Conservation (phyloP, 1,284 basidiomycete species). For the Exobasidium cylindrosporum region DNA sequence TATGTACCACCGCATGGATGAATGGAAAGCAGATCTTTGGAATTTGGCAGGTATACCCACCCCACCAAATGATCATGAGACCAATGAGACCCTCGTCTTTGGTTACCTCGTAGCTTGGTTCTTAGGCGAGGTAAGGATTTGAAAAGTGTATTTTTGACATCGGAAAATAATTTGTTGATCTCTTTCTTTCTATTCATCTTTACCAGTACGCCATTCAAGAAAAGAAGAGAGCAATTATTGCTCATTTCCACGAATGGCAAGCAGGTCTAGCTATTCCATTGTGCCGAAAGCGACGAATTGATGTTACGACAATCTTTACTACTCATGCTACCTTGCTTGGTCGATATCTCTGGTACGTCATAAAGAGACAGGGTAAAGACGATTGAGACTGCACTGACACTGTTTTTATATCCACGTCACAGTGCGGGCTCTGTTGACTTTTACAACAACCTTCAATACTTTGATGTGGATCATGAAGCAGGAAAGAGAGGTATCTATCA, state of each 20-base stretch:
- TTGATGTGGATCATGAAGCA: slow-evolving; percentile 98
- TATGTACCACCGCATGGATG: slow-evolving; percentile 80
- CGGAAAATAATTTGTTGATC: background rate
- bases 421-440: slow-evolving; percentile 94
- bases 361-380: background rate
- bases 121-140: slow-evolving; percentile 72
- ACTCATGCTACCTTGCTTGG: slow-evolving; percentile 98
- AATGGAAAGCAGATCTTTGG: slow-evolving; percentile 98
- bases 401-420: background rate
- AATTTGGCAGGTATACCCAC: slow-evolving; percentile 94
- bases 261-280: slow-evolving; percentile 94
- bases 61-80: slow-evolving; percentile 91
- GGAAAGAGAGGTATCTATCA: slow-evolving; percentile 92
- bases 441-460: slow-evolving; percentile 99
- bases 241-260: slow-evolving; percentile 99
- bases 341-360: slow-evolving; percentile 71
- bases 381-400: no score
- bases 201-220: slow-evolving; percentile 71
- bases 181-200: slow-evolving; percentile 18
- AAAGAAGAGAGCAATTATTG: slow-evolving; percentile 78
- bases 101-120: slow-evolving; percentile 99
- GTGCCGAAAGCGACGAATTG: slow-evolving; percentile 91
- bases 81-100: slow-evolving; percentile 97
- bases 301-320: slow-evolving; percentile 90
- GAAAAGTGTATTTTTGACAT: background rate